A percentile compares a stretch with the other conserved stretches of the same genome.
phyloP scores from a whole-genome alignment of 176 grass and related monocot genomes.

The Elaeis guineensis region DNA sequence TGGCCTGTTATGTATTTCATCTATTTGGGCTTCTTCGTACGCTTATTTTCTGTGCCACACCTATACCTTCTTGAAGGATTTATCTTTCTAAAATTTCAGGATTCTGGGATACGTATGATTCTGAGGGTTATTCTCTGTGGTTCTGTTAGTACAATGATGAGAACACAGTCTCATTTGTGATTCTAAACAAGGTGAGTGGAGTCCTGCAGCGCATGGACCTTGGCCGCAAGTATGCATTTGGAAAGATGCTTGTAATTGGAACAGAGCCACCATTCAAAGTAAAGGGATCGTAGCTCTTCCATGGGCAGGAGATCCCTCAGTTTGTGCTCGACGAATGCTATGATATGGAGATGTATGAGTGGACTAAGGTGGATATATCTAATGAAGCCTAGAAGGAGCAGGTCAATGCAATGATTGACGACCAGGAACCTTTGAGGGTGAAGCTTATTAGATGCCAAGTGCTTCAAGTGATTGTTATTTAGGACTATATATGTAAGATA shows the following conservation, averaged over 20 bases:
- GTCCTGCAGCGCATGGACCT: constrained; percentile 95
- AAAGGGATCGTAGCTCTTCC: constrained; percentile 77
- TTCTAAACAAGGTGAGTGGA: constrained; percentile 84
- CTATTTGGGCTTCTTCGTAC: neutral
- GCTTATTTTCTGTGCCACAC: neutral
- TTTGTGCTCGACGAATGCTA: constrained; percentile 74
- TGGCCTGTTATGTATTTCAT: no score
- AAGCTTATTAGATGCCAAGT: constrained; percentile 72
- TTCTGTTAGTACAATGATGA: constrained; percentile 97
- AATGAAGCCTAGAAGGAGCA: constrained; percentile 50
- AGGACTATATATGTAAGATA: no score
- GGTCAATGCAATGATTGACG: constrained; percentile 72
- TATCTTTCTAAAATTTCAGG: constrained; percentile 29
- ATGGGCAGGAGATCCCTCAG: constrained; percentile 52
- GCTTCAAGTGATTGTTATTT: constrained; percentile 49
- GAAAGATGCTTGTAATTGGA: constrained; percentile 83
- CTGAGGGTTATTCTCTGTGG: constrained; percentile 94
- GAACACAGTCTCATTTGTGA: constrained; percentile 79
- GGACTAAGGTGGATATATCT: constrained; percentile 70
- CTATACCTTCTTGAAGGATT: neutral
- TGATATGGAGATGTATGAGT: constrained; percentile 80
- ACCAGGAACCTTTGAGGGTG: constrained; percentile 75
- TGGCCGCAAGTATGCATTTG: constrained; percentile 67
- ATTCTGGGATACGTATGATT: constrained; percentile 97
- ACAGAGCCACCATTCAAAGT: constrained; percentile 58